phyloP scores from a whole-genome alignment of 2,329 filamentous ascomycete species.

The Immersiporthe knoxdaviesiana region DNA sequence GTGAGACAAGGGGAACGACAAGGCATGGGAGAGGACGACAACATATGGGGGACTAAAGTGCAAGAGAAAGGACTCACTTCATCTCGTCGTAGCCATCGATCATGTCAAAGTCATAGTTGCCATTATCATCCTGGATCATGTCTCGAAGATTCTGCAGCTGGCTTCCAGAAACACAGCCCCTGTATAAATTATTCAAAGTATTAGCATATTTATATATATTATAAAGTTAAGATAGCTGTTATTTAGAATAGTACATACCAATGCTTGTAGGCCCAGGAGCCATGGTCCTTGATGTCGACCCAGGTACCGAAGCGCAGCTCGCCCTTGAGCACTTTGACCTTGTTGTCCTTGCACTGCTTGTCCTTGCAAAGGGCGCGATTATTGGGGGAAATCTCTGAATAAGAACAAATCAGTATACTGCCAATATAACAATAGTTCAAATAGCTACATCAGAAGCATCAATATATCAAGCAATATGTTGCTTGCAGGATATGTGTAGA shows the following conservation, averaged over 20 bases:
- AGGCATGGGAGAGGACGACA: no score
- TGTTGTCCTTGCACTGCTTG: constrained; percentile 70
- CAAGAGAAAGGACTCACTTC: constrained; percentile 39
- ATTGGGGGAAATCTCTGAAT: constrained; percentile 69
- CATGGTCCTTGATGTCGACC: constrained; percentile 64
- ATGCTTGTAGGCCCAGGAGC: constrained; percentile 79
- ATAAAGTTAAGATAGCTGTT: no score
- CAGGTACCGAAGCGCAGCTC: constrained; percentile 77
- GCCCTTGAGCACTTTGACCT: constrained; percentile 75
- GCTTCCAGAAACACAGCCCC: constrained; percentile 86
- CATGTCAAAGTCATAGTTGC: constrained; percentile 61
- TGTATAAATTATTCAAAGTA: constrained; percentile 40
- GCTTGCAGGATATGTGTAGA: not conserved
- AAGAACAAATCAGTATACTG: constrained; percentile 9
- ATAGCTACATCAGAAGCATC: not conserved
- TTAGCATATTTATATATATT: not conserved
- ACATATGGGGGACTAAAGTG: no score
- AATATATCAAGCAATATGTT: no score
- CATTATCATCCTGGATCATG: constrained; percentile 50
- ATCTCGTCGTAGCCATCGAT: constrained; percentile 85
- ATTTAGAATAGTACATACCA: constrained; percentile 62
- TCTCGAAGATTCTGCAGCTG: constrained; percentile 70
- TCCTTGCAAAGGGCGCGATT: constrained; percentile 76
- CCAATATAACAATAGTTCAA: not conserved
- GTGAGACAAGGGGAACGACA: no score